These are phyloP conservation scores for Arthrobotrys entomopaga DNA, from an alignment of 2,329 filamentous ascomycete species.

Conservation along the genomic window DNA sequence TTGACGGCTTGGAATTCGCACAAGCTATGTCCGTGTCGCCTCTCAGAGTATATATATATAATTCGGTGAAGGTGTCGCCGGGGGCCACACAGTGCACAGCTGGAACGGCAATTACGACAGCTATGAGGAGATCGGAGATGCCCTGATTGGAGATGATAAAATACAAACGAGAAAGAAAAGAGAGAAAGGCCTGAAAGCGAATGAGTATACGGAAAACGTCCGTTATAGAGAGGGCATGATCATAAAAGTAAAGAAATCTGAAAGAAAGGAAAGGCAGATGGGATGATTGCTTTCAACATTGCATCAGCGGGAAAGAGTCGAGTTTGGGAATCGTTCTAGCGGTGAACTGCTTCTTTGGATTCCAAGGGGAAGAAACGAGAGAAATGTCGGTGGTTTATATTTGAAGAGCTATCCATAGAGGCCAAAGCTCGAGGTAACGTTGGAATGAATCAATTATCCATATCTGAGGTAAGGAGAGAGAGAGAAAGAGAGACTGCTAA, in stretches of 20 bases:
- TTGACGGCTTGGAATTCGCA: slow-evolving; percentile 49
- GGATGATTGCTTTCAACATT: slow-evolving; percentile 31
- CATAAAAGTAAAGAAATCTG: slow-evolving; percentile 31
- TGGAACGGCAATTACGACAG: slow-evolving; percentile 44
- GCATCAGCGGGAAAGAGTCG: slow-evolving; percentile 24
- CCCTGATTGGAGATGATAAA: slow-evolving; percentile 1
- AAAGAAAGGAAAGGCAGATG: slow-evolving; percentile 19
- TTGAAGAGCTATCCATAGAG: slow-evolving; percentile 5
- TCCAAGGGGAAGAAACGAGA: slow-evolving; percentile 19
- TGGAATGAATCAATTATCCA: slow-evolving; percentile 28
- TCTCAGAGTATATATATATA: neutral
- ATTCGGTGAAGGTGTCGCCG: neutral
- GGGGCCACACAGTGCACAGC: slow-evolving; percentile 22
- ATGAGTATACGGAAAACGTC: slow-evolving; percentile 39
- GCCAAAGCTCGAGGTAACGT: slow-evolving; percentile 13
- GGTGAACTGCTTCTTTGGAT: slow-evolving; percentile 13
- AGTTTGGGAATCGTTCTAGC: neutral
- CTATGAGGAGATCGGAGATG: slow-evolving; percentile 16
- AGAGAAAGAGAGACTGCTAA: slow-evolving; percentile 3
- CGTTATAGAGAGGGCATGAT: slow-evolving; percentile 26
- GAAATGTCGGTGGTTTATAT: slow-evolving; percentile 32
- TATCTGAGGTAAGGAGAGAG: slow-evolving; percentile 48
- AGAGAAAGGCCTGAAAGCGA: slow-evolving; percentile 41
- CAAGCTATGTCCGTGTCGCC: slow-evolving; percentile 32
- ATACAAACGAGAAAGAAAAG: slow-evolving; percentile 11